Percentiles rank a stretch among this genome's conserved stretches.
phyloP scores from a whole-genome alignment of 805 yeast genomes.

The Candida ovalis region DNA sequence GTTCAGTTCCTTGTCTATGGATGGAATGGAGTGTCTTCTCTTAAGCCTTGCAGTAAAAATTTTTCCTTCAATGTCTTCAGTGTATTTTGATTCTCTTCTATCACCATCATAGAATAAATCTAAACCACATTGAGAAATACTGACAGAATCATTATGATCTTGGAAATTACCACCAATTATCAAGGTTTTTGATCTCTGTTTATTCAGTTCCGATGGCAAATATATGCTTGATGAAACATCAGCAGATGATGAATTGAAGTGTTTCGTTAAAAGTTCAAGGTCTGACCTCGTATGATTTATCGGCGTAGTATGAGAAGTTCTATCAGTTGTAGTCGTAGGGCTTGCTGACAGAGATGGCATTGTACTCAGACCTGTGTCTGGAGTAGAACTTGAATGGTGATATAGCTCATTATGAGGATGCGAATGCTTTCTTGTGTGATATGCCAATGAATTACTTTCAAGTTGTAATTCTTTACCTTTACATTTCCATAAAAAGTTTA shows the following conservation, averaged over 20 bases:
- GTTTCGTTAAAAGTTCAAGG: neutral
- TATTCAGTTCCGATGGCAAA: slow-evolving; percentile 7
- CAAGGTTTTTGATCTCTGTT: slow-evolving; percentile 18
- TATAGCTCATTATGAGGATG: neutral
- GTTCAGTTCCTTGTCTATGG: slow-evolving; percentile 31
- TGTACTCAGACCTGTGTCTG: neutral
- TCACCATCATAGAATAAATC: slow-evolving; percentile 7
- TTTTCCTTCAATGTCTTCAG: slow-evolving; percentile 16
- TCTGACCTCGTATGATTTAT: neutral
- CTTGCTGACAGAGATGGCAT: neutral
- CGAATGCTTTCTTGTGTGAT: slow-evolving; percentile 5
- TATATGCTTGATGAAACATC: neutral
- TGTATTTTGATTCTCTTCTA: neutral
- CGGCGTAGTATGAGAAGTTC: neutral
- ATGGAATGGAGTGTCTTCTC: slow-evolving; percentile 40
- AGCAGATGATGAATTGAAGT: neutral
- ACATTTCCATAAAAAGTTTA: slow-evolving; percentile 45
- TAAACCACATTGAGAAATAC: slow-evolving; percentile 1
- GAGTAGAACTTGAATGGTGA: neutral
- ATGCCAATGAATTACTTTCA: slow-evolving; percentile 21
- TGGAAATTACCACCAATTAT: slow-evolving; percentile 24
- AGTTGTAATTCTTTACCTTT: slow-evolving; percentile 41
- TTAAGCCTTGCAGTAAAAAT: slow-evolving; percentile 24
- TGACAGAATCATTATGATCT: slow-evolving; percentile 11
- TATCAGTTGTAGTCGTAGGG: neutral